Evolutionary conservation across 179 eudicot genomes (phyloP).

Genomic region (Corrigiola litoralis): DNA sequence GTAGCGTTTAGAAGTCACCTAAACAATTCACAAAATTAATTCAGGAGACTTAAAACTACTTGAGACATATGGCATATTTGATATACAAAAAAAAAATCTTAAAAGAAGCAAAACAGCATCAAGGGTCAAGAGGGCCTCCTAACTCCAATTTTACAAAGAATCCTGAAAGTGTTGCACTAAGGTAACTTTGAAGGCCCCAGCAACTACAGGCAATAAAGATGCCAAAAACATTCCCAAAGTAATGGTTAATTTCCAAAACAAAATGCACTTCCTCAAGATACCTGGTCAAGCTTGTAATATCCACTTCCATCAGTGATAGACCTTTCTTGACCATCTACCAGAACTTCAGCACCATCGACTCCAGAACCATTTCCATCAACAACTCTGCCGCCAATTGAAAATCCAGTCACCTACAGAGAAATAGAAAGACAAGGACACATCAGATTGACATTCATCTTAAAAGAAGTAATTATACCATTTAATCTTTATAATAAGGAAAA

Average conservation of each 20-base stretch:
- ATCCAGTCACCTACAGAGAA: slow-evolving; percentile 79
- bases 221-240: not conserved
- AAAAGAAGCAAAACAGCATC: not conserved
- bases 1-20: slow-evolving; percentile 89
- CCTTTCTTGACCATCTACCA: slow-evolving; percentile 87
- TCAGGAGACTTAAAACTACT: not conserved
- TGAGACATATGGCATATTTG: too few species aligned
- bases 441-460: not conserved
- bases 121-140: not conserved
- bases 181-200: not conserved
- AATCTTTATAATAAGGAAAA: too few species aligned
- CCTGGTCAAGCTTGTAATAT: slow-evolving; percentile 98
- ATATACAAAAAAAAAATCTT: not conserved
- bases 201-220: not conserved
- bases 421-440: not conserved
- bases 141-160: not conserved
- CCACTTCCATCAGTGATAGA: slow-evolving; percentile 79
- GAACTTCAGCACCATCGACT: slow-evolving; percentile 67
- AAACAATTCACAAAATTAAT: slow-evolving; percentile 1
- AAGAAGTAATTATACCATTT: too few species aligned
- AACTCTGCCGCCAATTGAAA: slow-evolving; percentile 94
- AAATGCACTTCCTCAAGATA: slow-evolving; percentile 17
- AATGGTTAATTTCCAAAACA: not conserved
- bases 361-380: slow-evolving; percentile 86
- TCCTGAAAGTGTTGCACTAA: not conserved